Percentiles rank a stretch among this genome's conserved stretches.
phyloP scores from a whole-genome alignment of 805 yeast species.

The Wickerhamomyces sydowiorum region DNA sequence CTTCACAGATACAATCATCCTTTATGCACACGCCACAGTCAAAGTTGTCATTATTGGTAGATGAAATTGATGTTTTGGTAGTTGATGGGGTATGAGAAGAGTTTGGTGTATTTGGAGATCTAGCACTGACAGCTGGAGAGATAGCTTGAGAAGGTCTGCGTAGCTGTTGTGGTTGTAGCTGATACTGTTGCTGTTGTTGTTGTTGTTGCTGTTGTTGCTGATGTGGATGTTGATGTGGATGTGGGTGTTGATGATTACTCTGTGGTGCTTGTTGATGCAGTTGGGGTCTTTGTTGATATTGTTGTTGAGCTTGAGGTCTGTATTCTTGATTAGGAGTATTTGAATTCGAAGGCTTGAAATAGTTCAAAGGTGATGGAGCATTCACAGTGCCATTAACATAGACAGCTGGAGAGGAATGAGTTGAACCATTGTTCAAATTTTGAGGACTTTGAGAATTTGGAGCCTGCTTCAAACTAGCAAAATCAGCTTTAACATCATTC shows the following conservation, averaged over 20 bases:
- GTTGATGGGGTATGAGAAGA: slow-evolving; percentile 14
- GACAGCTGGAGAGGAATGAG: slow-evolving; percentile 16
- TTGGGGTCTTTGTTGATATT: slow-evolving; percentile 3
- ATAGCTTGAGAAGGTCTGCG: slow-evolving; percentile 35
- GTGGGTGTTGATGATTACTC: not conserved
- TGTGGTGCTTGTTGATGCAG: slow-evolving; percentile 7
- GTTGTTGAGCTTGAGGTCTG: slow-evolving; percentile 4
- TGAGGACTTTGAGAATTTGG: slow-evolving; percentile 3
- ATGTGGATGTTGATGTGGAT: not conserved
- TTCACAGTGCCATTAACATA: slow-evolving; percentile 19
- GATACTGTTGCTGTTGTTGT: not conserved
- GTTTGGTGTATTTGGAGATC: slow-evolving; percentile 30
- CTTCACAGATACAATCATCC: slow-evolving; percentile 64
- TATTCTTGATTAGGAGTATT: slow-evolving; percentile 25
- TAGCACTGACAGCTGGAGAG: slow-evolving; percentile 37
- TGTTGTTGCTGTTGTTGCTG: not conserved
- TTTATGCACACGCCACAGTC: slow-evolving; percentile 64
- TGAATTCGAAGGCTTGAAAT: slow-evolving; percentile 45
- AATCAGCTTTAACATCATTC: slow-evolving; percentile 23
- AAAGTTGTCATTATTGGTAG: slow-evolving; percentile 18
- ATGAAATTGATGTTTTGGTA: slow-evolving; percentile 15
- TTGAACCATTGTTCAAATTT: not conserved
- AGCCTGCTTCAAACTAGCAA: slow-evolving; percentile 15
- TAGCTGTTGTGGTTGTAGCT: not conserved
- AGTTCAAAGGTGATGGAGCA: slow-evolving; percentile 27